phyloP scores from a whole-genome alignment of 352 stramenopile species.

The Phytophthora meadii region DNA sequence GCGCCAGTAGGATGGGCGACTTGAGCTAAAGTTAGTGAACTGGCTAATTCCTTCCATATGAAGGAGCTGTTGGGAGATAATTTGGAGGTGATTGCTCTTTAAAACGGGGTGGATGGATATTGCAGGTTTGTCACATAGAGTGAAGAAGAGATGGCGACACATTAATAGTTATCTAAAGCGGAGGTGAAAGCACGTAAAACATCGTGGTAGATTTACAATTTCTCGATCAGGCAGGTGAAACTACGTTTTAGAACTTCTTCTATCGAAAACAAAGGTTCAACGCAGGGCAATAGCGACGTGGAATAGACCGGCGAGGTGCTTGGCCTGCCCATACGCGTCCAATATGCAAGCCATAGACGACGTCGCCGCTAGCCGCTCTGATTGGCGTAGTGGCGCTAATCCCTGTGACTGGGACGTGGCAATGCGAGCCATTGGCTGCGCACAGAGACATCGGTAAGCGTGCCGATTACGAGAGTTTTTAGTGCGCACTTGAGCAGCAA shows the following conservation, averaged over 20 bases:
- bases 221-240: not conserved
- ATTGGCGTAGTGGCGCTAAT: conserved; percentile 6
- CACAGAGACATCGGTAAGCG: conserved; percentile 25
- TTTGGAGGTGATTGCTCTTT: not conserved
- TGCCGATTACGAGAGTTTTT: conserved; percentile 24
- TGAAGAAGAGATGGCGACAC: not conserved
- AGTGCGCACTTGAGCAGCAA: not conserved
- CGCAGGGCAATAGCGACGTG: conserved; percentile 8
- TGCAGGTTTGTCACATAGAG: not conserved
- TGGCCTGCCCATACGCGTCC: conserved; percentile 13
- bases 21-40: conserved; percentile 4
- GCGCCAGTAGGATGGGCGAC: not conserved
- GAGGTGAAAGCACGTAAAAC: not conserved
- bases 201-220: not conserved
- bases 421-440: conserved; percentile 29
- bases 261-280: conserved; percentile 22
- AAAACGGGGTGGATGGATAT: not conserved
- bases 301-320: conserved; percentile 22
- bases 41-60: conserved; percentile 1
- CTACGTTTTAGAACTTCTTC: not conserved
- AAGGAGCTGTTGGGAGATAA: not conserved
- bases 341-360: conserved; percentile 1
- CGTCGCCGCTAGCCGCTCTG: conserved; percentile 2
- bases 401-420: conserved; percentile 18
- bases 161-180: not conserved